Evolutionary conservation across 2,329 filamentous ascomycete species (phyloP), one percentile per base, ranked within the genome.

Genomic region (Blumeriella jaapii): DNA sequence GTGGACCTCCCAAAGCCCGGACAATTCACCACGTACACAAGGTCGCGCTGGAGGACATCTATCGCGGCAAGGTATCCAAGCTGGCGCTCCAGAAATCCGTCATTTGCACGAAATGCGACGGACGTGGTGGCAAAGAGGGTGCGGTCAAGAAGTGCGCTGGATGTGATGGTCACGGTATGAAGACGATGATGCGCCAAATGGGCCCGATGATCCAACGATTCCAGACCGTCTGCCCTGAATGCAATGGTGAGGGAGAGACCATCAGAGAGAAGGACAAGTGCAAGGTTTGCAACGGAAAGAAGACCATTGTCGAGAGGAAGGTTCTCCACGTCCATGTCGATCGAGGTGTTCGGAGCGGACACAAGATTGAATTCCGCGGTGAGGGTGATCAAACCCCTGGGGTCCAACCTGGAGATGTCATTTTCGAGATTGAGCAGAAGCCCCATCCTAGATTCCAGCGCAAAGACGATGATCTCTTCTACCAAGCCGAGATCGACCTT

Each of bases 141-240:
- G 84, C 91, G n/a, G 89, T 96, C 47, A 89, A 87, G 67, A 83
- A 82, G 55, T 98, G 91, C 63, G 58, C 74, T 25, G 82, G 85
- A 55, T 98, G 91, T 61, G 85, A 93, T 54, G 91, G 91, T 48
- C 76, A 82, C 46, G 91, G 91, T 62, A 94, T 95, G 83, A 96
- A 96, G 81, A 95, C 84, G 25, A 96, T 98, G 89, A 95, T 98
- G 91, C 82, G 93, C 59, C 91, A 98, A 65, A 96, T 98, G 87
- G 91, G 91, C 33, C 91, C 91, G 41, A 98, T 98, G 91, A 96
- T 98, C 52, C 93, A 98, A 67, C 84, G 91, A 39, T 98, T 98
- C 77, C 91, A 98, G 71, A 96, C 89, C 18, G 87, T 95, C 53
- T 98, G 91, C 73, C 83, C 87, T 17, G 93, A 98, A 65, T 98